These are phyloP conservation scores for Aspergillus olivimuriae DNA, from an alignment of 495 filamentous ascomycete genomes.

Conservation along the genomic window DNA sequence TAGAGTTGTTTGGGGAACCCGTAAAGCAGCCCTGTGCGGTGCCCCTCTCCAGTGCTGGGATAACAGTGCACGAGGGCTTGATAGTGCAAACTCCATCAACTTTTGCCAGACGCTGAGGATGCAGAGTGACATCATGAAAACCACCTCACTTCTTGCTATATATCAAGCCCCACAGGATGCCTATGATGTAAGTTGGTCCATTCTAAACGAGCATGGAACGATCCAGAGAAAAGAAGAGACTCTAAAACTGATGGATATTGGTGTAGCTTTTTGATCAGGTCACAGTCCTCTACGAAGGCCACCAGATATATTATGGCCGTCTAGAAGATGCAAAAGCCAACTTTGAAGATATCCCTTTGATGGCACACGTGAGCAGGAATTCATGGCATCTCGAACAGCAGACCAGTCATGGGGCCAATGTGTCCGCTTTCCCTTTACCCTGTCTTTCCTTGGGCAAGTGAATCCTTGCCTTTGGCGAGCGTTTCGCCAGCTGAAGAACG, in stretches of 20 bases:
- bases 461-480: slow-evolving; percentile 34
- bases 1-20: too few relatives aligned
- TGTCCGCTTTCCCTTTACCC: slow-evolving; percentile 28
- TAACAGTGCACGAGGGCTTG: slow-evolving; percentile 74
- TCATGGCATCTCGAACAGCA: too few relatives aligned
- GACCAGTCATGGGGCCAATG: slow-evolving; percentile 13
- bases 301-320: slow-evolving; percentile 55
- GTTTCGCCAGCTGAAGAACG: slow-evolving; percentile 52
- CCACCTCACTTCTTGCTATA: slow-evolving; percentile 62
- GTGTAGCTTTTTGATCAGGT: slow-evolving; percentile 46
- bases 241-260: not conserved
- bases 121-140: slow-evolving; percentile 61
- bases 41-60: slow-evolving; percentile 70
- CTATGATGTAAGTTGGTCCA: slow-evolving; percentile 52
- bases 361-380: slow-evolving; percentile 43
- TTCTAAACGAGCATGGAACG: too few relatives aligned
- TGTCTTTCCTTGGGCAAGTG: slow-evolving; percentile 31
- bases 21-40: too few relatives aligned
- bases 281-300: slow-evolving; percentile 51
- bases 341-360: too few relatives aligned
- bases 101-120: slow-evolving; percentile 57
- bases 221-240: too few relatives aligned
- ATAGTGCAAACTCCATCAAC: slow-evolving; percentile 74
- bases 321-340: slow-evolving; percentile 46
- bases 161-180: slow-evolving; percentile 81